phyloP scores from a whole-genome alignment of 2,329 filamentous ascomycete species.

The Phaeosphaeriaceae sp. region DNA sequence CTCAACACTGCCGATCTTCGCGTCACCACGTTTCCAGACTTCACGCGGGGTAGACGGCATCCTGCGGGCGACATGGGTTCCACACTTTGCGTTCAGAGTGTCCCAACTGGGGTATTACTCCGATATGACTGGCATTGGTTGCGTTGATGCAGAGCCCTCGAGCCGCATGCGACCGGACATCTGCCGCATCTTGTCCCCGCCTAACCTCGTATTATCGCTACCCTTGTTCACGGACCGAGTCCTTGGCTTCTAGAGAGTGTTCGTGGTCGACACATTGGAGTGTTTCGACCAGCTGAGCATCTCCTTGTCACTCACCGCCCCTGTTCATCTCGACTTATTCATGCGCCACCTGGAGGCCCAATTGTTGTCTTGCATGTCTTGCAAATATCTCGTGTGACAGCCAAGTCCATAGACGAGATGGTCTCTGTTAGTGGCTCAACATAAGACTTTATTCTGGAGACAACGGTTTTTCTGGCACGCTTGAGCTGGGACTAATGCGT shows the following conservation, averaged over 20 bases:
- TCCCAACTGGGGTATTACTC: conserved; percentile 8
- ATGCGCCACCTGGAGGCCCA: background rate
- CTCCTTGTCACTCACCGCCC: background rate
- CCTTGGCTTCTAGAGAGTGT: background rate
- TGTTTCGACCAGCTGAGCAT: background rate
- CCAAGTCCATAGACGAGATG: background rate
- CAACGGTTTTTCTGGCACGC: background rate
- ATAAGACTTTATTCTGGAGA: background rate
- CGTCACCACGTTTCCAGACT: conserved; percentile 8
- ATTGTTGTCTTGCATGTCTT: background rate
- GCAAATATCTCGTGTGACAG: background rate
- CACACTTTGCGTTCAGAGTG: conserved; percentile 2
- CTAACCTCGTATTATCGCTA: background rate
- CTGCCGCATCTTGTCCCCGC: background rate
- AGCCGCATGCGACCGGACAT: conserved; percentile 4
- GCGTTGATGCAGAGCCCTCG: background rate
- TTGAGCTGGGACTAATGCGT: background rate
- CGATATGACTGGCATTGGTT: conserved; percentile 2
- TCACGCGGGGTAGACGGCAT: conserved; percentile 8
- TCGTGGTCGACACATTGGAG: background rate
- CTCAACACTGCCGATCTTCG: conserved; percentile 9
- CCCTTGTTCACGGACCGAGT: background rate
- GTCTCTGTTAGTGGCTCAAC: conserved; percentile 3
- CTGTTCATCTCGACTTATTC: background rate
- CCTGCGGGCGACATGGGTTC: background rate